Percentiles rank a stretch among this genome's conserved stretches.
These are phyloP conservation scores for Rhodocollybia butyracea DNA, from an alignment of 768 basidiomycete genomes.

Conservation along the genomic window DNA sequence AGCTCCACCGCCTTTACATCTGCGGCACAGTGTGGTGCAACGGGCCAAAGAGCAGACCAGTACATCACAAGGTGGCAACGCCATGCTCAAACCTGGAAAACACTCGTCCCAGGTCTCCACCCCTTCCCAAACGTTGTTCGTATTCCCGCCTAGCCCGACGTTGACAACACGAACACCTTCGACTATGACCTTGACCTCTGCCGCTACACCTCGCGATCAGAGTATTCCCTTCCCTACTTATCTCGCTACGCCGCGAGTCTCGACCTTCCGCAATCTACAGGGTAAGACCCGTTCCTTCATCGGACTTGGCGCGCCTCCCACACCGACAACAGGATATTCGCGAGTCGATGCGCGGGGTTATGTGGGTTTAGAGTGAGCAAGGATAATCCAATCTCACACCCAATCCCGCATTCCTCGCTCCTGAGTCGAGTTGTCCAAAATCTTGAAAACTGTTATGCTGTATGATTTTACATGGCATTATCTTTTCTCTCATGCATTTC, in stretches of 20 bases:
- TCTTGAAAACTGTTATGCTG: not conserved
- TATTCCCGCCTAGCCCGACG: slow-evolving; percentile 78
- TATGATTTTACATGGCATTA: not conserved
- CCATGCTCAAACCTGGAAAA: slow-evolving; percentile 13
- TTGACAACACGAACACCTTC: slow-evolving; percentile 65
- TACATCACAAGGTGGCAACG: slow-evolving; percentile 21
- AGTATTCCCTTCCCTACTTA: slow-evolving; percentile 52
- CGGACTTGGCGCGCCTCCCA: slow-evolving; percentile 60
- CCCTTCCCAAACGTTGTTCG: slow-evolving; percentile 82
- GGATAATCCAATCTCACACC: not conserved
- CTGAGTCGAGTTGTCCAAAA: too few species aligned
- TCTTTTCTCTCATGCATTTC: not conserved
- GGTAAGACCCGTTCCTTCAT: slow-evolving; percentile 75
- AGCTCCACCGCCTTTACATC: slow-evolving; percentile 53
- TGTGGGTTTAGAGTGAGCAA: slow-evolving; percentile 45
- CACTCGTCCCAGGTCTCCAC: slow-evolving; percentile 33
- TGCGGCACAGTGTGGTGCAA: slow-evolving; percentile 35
- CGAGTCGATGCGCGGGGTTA: slow-evolving; percentile 84
- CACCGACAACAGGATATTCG: slow-evolving; percentile 79
- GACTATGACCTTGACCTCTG: slow-evolving; percentile 79
- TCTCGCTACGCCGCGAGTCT: slow-evolving; percentile 60
- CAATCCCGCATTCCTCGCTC: too few species aligned
- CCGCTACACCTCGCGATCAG: slow-evolving; percentile 29
- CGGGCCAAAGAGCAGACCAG: slow-evolving; percentile 24
- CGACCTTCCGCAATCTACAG: slow-evolving; percentile 55